These are phyloP conservation scores for Stagonosporopsis chrysanthemi DNA, from an alignment of 2,329 filamentous ascomycete species.

Conservation along the genomic window DNA sequence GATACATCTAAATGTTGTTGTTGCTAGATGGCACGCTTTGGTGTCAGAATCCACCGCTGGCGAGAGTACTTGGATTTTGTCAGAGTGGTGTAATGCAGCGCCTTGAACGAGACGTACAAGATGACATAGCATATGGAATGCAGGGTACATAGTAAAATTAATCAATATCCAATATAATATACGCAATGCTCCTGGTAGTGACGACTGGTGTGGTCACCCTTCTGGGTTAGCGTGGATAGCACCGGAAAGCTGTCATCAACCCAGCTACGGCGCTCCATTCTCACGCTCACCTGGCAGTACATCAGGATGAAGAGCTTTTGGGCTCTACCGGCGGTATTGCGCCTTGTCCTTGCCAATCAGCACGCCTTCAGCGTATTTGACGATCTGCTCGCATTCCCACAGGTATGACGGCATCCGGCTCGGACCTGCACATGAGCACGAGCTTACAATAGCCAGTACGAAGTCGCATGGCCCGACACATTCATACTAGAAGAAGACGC, in stretches of 20 bases:
- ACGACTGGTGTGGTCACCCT: slow-evolving; percentile 6
- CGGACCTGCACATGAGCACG: neutral
- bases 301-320: slow-evolving; percentile 55
- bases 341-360: slow-evolving; percentile 60
- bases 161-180: neutral
- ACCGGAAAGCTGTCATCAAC: slow-evolving; percentile 41
- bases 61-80: neutral
- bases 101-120: neutral
- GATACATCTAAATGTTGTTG: neutral
- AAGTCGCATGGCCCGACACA: slow-evolving; percentile 76
- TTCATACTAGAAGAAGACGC: slow-evolving; percentile 77
- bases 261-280: slow-evolving; percentile 1
- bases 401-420: slow-evolving; percentile 62
- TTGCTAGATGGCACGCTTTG: neutral
- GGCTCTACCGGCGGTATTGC: slow-evolving; percentile 57
- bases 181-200: neutral
- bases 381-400: slow-evolving; percentile 85
- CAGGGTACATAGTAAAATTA: neutral
- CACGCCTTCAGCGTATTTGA: slow-evolving; percentile 84
- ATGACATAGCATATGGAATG: neutral
- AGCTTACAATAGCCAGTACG: slow-evolving; percentile 65
- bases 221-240: slow-evolving; percentile 12
- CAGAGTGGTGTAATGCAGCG: neutral
- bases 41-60: neutral
- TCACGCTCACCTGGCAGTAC: neutral